Base-by-base conservation (phyloP, 768 basidiomycete species). In the Chalciporus sphaerocephalus region DNA sequence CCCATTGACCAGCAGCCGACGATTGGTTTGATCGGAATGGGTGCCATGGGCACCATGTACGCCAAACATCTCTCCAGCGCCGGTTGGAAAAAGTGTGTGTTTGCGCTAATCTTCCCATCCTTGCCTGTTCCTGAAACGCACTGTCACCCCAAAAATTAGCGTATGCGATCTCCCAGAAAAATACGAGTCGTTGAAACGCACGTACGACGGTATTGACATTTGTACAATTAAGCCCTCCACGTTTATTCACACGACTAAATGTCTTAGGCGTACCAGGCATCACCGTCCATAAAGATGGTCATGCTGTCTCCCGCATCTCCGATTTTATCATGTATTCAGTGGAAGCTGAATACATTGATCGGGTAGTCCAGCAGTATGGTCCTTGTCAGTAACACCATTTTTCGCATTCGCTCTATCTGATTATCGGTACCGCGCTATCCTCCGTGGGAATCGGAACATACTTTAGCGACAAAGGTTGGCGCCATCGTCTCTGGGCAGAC, bases 11-110 rank as follows among this genome's bases (percentile, higher is more conserved):
- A 71, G 20, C 90, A 92, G 54, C 89, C 90, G 6, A 75, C 77
- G 0, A 87, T 98, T 30, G 94, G 94, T 2, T 71, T 96, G 41
- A 96, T 96, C 50, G 94, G 95, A 2, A 96, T 97, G 93, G 94
- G 94, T 1, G 89, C 88, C 40, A 98, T 98, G 95, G 95, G 95
- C 2, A 74, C 72, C 59, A 92, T 98, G 92, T 98, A 97, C 62
- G 92, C 92, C 0, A 76, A 74, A 15, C 62, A 72, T n/a, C 72
- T 99, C 20, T 78, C 83, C 10, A 71, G 73, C 6, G 92, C 85
- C 9, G 93, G 95, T 2, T 92, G 91, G 84, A 79, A 83, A 66
- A 87, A 81, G 94, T 92, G 50, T 23, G 27, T 38, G 12, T 22
- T 1, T 27, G 27, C 27, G 2, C 13, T 38, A 42, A 24, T 36